Evolutionary conservation across 805 yeast species (phyloP), one percentile per base, ranked within the genome.

Genomic region (Yueomyces sp.): DNA sequence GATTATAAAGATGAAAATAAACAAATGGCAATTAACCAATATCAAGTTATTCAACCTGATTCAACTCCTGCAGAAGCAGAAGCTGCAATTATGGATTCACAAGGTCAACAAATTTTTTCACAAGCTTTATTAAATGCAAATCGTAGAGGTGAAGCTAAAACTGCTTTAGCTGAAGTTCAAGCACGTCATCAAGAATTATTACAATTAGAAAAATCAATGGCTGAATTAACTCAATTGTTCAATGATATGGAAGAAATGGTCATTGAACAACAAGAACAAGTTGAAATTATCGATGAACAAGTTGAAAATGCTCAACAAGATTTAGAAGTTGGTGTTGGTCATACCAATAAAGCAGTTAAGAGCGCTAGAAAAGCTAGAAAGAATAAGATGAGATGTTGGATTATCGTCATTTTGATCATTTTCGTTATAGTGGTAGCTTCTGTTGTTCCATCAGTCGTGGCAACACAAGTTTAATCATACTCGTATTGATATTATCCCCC

Each of bases 171-270:
- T 56, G 97, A 92, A 68, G 97, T 92, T 45, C 96, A 90, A 68
- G 79, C 84, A 42, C 81, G 98, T 68, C 97, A 92, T 69, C 81
- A 83, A 62, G 97, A 92, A 68, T 77, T 92, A 58, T 83, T 85
- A 68, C 85, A 86, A 70, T 81, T 92, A 65, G 97, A 90, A 67
- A 80, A 85, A 67, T 82, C 95, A 47, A 87, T 92, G 84, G 86
- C 90, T 36, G 98, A 92, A 66, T 76, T 92, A 65, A 85, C 94
- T 38, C 95, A 85, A 69, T 76, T 92, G 62, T 87, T 92, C 71
- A 83, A 82, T 57, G 97, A 92, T 62, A 85, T 92, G 92, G 96
- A 92, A 67, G 85, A 85, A 59, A 72, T 92, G 66, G 96, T 90
- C 40, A 86, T 90, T 53, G 95, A 88, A 67, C 97, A 92, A 69